Evolutionary conservation across 192 early-diverging fungal species (phyloP), one percentile per base, ranked within the genome.

Genomic region (Gryganskiella cystojenkinii): DNA sequence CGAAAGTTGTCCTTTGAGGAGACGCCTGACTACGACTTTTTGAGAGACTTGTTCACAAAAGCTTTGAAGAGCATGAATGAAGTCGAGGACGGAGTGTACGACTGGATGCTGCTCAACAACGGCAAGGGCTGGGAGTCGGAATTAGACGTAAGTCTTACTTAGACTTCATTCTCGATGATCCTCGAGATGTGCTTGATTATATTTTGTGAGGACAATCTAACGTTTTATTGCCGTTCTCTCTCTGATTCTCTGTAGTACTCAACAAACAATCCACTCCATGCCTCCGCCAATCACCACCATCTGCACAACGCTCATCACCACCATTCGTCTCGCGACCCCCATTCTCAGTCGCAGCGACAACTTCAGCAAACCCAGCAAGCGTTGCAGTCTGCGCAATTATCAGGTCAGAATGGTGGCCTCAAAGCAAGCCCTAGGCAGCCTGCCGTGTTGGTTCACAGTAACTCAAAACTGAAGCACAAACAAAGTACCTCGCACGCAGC

Each of bases 21-120:
- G 79, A 90, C 90, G n/a, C 97, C 97, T 17, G 95, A 99, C 84
- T 99, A 99, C 82, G 93, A 95, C 71, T 97, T 95, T 63, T 81
- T 97, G 70, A 84, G 93, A 61, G 90, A 90, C 11, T 80, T 99
- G 53, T 93, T 99, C 54, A 91, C 90, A 68, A 92, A 93, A 66
- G 93, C 88, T 8, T 70, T 95, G 45, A 81, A 85, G 40, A 87
- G 87, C 24, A 81, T 84, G 30, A 91, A 90, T 50, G 91, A 95
- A 63, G 72, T 71, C 31, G 96, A 99, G 71, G 97, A 99, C 80
- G 91, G 92, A 19, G 85, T 98, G 31, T 99, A 95, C 67, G 97
- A 99, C 82, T 99, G 97, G 97, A 94, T 95, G 80, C 47, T 86
- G 22, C 56, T 88, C 14, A 85, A 87, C 55, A 80, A 80, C 56